Conservation (phyloP, 805 yeast species). For the Metschnikowia continentalis region DNA sequence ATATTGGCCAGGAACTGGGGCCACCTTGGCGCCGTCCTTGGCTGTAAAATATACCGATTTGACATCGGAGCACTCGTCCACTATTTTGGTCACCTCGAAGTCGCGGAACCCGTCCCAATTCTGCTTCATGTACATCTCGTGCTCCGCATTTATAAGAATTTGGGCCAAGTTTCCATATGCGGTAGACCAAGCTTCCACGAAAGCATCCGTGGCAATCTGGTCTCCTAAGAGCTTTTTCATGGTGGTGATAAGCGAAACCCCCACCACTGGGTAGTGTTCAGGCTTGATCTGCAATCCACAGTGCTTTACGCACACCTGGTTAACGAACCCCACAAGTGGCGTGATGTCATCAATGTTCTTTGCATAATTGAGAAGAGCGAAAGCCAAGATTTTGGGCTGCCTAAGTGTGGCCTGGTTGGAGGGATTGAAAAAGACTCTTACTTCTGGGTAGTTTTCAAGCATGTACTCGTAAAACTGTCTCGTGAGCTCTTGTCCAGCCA, state of each 20-base stretch:
- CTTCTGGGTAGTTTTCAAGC: slow-evolving; percentile 51
- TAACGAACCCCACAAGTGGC: slow-evolving; percentile 50
- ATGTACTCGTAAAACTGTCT: slow-evolving; percentile 50
- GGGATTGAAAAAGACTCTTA: slow-evolving; percentile 57
- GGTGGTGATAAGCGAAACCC: slow-evolving; percentile 50
- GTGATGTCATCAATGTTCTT: slow-evolving; percentile 56
- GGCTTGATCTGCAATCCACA: slow-evolving; percentile 59
- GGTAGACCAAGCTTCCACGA: slow-evolving; percentile 58
- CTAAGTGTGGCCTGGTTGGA: slow-evolving; percentile 49
- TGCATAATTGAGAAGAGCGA: slow-evolving; percentile 58
- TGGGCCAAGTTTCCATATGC: slow-evolving; percentile 66
- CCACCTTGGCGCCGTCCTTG: slow-evolving; percentile 24
- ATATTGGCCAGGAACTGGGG: slow-evolving; percentile 45
- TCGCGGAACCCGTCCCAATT: slow-evolving; percentile 57
- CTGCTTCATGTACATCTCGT: slow-evolving; percentile 37
- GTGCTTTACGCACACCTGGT: slow-evolving; percentile 61
- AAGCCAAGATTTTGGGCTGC: slow-evolving; percentile 65
- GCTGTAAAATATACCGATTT: slow-evolving; percentile 46
- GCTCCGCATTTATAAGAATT: slow-evolving; percentile 54
- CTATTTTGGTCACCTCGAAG: slow-evolving; percentile 43
- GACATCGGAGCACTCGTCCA: slow-evolving; percentile 44
- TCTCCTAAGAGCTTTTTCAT: slow-evolving; percentile 52
- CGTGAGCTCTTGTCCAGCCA: slow-evolving; percentile 53
- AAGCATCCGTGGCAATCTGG: slow-evolving; percentile 48
- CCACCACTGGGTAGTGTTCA: slow-evolving; percentile 66